Evolutionary conservation across 1,284 basidiomycete genomes (phyloP).

Genomic region (Malassezia caprae): DNA sequence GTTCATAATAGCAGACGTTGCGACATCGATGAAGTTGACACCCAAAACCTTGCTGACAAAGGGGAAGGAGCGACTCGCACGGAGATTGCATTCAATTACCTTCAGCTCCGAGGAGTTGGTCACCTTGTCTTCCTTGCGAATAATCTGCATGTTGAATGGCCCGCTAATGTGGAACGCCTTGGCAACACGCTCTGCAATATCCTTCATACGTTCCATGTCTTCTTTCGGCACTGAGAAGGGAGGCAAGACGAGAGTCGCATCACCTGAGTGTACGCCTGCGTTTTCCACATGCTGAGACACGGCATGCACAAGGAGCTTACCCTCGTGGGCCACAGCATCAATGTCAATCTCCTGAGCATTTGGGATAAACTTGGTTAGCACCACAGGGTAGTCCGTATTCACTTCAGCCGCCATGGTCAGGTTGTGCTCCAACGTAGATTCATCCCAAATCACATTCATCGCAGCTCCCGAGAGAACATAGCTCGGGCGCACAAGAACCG

Average conservation of each 20-base stretch:
- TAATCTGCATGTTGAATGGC: constrained; percentile 99
- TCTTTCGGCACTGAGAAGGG: constrained; percentile 68
- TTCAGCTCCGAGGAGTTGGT: constrained; percentile 64
- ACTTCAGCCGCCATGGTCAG: constrained; percentile 88
- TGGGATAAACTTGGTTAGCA: constrained; percentile 97
- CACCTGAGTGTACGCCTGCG: constrained; percentile 96
- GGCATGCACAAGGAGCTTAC: constrained; percentile 86
- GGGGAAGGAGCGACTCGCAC: constrained; percentile 95
- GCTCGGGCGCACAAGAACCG: constrained; percentile 50
- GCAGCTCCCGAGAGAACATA: constrained; percentile 97
- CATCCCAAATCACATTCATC: constrained; percentile 97
- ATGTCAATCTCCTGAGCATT: constrained; percentile 95
- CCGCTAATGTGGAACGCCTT: constrained; percentile 90
- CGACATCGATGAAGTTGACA: constrained; percentile 90
- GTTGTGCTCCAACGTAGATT: constrained; percentile 76
- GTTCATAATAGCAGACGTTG: constrained; percentile 81
- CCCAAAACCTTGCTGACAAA: constrained; percentile 98
- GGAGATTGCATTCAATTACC: constrained; percentile 97
- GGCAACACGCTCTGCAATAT: constrained; percentile 87
- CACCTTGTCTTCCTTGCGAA: constrained; percentile 66
- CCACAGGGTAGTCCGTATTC: constrained; percentile 92
- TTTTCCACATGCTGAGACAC: constrained; percentile 98
- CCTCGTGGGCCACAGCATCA: constrained; percentile 90
- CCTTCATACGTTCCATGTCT: constrained; percentile 78
- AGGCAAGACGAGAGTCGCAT: constrained; percentile 94